These are phyloP conservation scores for Hymenoscyphus occultus DNA, from an alignment of 2,329 filamentous ascomycete genomes.

Conservation along the genomic window DNA sequence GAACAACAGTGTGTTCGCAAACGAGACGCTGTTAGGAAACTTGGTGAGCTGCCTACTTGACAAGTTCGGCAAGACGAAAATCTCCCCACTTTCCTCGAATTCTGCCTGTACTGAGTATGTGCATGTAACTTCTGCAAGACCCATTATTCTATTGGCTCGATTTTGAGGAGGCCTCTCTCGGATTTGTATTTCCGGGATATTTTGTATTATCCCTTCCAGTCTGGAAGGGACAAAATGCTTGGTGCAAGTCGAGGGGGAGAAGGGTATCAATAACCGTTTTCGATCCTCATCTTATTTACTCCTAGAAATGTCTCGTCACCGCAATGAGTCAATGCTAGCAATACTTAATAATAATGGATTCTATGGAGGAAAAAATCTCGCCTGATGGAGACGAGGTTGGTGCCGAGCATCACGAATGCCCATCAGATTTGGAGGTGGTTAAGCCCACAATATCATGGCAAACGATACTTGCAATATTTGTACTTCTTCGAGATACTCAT, in stretches of 20 bases:
- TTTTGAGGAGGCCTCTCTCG: neutral
- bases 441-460: neutral
- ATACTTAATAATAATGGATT: neutral
- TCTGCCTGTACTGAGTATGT: neutral
- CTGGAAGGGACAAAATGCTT: too few relatives aligned
- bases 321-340: neutral
- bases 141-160: neutral
- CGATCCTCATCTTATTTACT: neutral
- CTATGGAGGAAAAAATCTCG: neutral
- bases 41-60: too few relatives aligned
- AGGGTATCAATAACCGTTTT: neutral
- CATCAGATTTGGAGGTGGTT: neutral
- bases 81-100: neutral
- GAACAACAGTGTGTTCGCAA: too few relatives aligned
- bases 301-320: too few relatives aligned
- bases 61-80: too few relatives aligned
- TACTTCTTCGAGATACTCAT: neutral
- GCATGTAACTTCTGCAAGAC: neutral
- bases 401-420: neutral
- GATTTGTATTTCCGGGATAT: neutral
- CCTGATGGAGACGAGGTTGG: neutral
- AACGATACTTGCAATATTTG: constrained; percentile 3
- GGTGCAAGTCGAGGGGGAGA: neutral
- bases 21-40: too few relatives aligned
- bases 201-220: neutral